Conservation (phyloP, 2,329 filamentous ascomycete genomes). For the Scedosporium minutisporum region DNA sequence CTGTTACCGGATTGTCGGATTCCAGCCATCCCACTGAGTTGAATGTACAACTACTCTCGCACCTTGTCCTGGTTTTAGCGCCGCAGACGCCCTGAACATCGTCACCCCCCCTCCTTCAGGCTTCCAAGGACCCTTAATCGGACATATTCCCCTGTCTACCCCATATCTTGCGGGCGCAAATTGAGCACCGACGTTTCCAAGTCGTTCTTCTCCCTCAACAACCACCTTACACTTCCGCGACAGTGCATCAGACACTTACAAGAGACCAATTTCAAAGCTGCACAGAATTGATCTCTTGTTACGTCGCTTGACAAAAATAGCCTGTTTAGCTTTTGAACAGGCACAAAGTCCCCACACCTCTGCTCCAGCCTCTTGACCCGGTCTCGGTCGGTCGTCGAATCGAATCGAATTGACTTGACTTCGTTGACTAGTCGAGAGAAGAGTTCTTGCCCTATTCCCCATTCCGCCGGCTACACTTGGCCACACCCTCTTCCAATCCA, state of each 20-base stretch:
- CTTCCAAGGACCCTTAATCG: conserved; percentile 4
- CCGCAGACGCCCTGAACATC: conserved; percentile 5
- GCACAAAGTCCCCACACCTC: not conserved
- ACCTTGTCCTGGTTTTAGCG: conserved; percentile 6
- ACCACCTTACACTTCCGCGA: not conserved
- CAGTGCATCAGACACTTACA: not conserved
- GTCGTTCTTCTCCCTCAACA: not conserved
- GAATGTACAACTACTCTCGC: not conserved
- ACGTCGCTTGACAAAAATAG: not conserved
- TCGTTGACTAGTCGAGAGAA: not conserved
- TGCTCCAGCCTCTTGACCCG: not conserved
- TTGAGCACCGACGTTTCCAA: conserved; percentile 1
- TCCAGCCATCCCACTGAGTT: not conserved
- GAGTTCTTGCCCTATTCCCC: conserved; percentile 1
- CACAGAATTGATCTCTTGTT: not conserved
- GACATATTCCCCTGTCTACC: conserved; percentile 7
- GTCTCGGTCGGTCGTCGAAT: not conserved
- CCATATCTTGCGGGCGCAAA: conserved; percentile 9
- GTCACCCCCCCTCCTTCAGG: conserved; percentile 1
- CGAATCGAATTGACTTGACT: not conserved
- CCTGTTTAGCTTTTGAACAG: not conserved
- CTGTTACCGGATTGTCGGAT: conserved; percentile 6
- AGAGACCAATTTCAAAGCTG: not conserved
- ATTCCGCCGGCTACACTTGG: not conserved
- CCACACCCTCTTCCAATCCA: conserved; percentile 2